A percentile compares a stretch with the other conserved stretches of the same genome.
Conservation (phyloP, 2,329 filamentous ascomycete species). For the Arthrobotrys sphaeroides region DNA sequence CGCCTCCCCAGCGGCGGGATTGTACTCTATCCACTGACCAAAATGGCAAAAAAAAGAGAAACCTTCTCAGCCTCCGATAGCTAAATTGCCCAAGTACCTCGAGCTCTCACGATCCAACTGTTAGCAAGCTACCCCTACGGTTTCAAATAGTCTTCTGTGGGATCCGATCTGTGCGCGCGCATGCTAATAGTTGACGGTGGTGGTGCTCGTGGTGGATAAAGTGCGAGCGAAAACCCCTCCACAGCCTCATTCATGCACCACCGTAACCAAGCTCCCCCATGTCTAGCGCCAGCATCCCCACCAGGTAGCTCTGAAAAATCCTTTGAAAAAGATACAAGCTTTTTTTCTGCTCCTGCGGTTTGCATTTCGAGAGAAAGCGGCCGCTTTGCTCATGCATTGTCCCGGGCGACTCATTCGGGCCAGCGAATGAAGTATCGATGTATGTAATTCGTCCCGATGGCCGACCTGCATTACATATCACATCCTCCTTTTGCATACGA, state of each 20-base stretch:
- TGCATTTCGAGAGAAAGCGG: conserved; percentile 1
- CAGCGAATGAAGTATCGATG: too few relatives aligned
- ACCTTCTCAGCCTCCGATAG: conserved; percentile 4
- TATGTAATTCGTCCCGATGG: neutral
- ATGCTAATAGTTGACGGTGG: too few relatives aligned
- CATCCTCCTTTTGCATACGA: neutral
- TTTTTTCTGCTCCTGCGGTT: conserved; percentile 1
- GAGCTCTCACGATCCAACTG: conserved; percentile 5
- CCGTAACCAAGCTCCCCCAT: conserved; percentile 14
- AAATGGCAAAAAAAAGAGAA: conserved; percentile 36
- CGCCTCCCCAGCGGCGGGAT: neutral
- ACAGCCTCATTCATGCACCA: too few relatives aligned
- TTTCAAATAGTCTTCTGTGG: conserved; percentile 7
- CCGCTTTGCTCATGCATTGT: conserved; percentile 26
- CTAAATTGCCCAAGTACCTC: too few relatives aligned
- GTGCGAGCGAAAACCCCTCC: too few relatives aligned
- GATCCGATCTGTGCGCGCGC: conserved; percentile 5
- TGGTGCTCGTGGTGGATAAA: too few relatives aligned
- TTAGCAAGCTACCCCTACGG: conserved; percentile 6
- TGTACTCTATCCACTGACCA: conserved; percentile 39
- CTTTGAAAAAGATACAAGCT: conserved; percentile 24
- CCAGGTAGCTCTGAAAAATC: conserved; percentile 34
- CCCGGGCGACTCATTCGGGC: neutral
- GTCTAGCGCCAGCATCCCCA: conserved; percentile 48
- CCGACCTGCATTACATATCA: conserved; percentile 3